These are phyloP conservation scores for Xerocomellus intermedius DNA, from an alignment of 768 basidiomycete genomes.

Conservation along the genomic window DNA sequence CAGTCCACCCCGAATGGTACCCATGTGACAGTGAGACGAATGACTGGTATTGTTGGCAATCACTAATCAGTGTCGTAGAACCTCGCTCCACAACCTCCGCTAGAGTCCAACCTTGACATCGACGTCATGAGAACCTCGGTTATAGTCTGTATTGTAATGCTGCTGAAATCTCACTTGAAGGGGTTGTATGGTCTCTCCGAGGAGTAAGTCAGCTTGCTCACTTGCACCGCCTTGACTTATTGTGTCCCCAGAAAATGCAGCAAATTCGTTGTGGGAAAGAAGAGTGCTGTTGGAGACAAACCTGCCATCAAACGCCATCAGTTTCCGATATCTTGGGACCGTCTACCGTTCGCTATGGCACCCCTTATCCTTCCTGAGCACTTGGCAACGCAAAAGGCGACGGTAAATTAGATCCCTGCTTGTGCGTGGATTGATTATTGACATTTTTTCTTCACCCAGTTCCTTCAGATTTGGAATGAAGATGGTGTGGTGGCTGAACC, in stretches of 20 bases:
- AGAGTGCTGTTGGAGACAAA: conserved; percentile 85
- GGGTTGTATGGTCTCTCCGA: conserved; percentile 81
- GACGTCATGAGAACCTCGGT: conserved; percentile 64
- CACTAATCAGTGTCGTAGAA: conserved; percentile 2
- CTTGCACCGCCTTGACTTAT: neutral
- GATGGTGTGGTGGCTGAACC: conserved; percentile 72
- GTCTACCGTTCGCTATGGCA: conserved; percentile 62
- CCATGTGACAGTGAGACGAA: conserved; percentile 4
- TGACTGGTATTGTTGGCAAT: neutral
- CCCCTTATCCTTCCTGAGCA: conserved; percentile 65
- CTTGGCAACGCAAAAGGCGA: conserved; percentile 55
- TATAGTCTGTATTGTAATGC: conserved; percentile 79
- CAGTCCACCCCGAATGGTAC: neutral
- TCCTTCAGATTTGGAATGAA: conserved; percentile 78
- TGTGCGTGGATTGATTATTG: neutral
- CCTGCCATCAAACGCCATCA: conserved; percentile 64
- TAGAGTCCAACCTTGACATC: conserved; percentile 12
- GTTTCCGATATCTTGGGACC: conserved; percentile 65
- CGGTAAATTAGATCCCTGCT: conserved; percentile 46
- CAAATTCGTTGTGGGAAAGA: conserved; percentile 87
- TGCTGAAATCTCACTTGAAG: conserved; percentile 87
- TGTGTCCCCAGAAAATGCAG: conserved; percentile 70
- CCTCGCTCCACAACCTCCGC: neutral
- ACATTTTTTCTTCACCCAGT: conserved; percentile 38
- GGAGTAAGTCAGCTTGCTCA: conserved; percentile 57